Base-by-base conservation (phyloP, 1,284 basidiomycete species). In the Naganishia liquefaciens region DNA sequence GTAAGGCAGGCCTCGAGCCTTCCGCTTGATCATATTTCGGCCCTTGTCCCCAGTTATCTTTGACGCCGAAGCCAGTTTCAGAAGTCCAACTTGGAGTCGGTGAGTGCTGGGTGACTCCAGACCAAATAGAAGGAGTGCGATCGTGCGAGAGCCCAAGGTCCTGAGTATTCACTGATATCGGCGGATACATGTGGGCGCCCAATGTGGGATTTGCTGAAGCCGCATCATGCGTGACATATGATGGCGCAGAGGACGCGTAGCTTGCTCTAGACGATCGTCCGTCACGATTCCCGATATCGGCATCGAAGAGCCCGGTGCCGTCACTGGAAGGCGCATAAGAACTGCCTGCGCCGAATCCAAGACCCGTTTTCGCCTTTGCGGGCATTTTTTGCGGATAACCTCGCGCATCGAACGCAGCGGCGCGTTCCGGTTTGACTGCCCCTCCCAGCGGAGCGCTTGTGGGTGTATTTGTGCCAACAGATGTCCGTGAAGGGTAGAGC, bases 351-450 rank as follows among this genome's bases (percentile, higher is more conserved):
- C 19, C 49, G 13, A 23, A 11, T 13, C 37, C n/a, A 7, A 39
- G 51, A n/a, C 44, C 44, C 21, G 33, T 23, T 49, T 33, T 54
- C 19, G 42, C 25, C 28, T 47, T 51, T 25, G 28, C 37, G 2
- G 49, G 49, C 15, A 51, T 39, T 42, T 61, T 63, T 30, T 69
- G 44, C 23, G 70, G 70, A 40, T 70, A 70, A 1, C 70, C 70
- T 23, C 70, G 62, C 15, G 67, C 54, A 23, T 70, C 68, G 55
- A 50, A 70, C 2, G 65, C 65, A n/a, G 68, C 55, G 28, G 39
- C 19, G 7, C 62, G 62, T 13, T 55, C 44, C 21, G 53, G 40
- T 21, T 46, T 55, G 10, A 21, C 15, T 5, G 30, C 53, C 9
- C 51, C 44, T 21, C n/a, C 33, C 27, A 17, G 33, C 33, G 44